A percentile compares a stretch with the other conserved stretches of the same genome.
These are phyloP conservation scores for Trichodelitschia bisporula DNA, from an alignment of 495 filamentous ascomycete genomes.

Conservation along the genomic window DNA sequence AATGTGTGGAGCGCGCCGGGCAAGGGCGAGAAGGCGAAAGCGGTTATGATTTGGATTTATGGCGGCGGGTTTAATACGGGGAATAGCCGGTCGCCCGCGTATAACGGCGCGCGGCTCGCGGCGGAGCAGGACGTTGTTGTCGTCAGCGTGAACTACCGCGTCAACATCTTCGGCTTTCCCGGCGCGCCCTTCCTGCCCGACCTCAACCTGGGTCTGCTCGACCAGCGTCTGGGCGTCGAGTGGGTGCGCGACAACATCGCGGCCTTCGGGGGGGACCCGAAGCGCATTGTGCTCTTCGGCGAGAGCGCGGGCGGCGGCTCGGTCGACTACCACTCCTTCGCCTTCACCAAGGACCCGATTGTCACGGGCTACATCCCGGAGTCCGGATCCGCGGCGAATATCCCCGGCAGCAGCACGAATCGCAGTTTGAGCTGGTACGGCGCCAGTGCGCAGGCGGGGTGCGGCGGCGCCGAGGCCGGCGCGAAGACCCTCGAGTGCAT, in stretches of 20 bases:
- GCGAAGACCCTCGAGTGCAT: slow-evolving; percentile 1
- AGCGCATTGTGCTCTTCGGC: slow-evolving; percentile 6
- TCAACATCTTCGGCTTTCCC: slow-evolving; percentile 7
- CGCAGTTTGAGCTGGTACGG: slow-evolving; percentile 3
- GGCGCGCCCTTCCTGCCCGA: slow-evolving; percentile 1
- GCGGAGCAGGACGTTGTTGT: slow-evolving; percentile 6
- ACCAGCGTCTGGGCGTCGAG: slow-evolving; percentile 5
- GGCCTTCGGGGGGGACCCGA: no score
- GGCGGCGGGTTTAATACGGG: slow-evolving; percentile 7
- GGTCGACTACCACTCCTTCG: neutral
- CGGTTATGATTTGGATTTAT: slow-evolving; percentile 9
- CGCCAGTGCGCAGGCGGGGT: neutral
- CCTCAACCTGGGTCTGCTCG: slow-evolving; percentile 5
- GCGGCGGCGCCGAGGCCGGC: neutral
- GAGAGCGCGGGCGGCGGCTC: slow-evolving; percentile 4
- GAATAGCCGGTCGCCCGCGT: slow-evolving; percentile 1
- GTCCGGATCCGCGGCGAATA: neutral
- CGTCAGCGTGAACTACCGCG: slow-evolving; percentile 7
- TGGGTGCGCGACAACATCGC: slow-evolving; percentile 8
- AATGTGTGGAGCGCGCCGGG: neutral
- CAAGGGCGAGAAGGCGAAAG: neutral
- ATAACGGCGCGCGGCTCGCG: slow-evolving; percentile 7
- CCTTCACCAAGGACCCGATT: slow-evolving; percentile 2
- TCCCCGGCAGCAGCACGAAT: slow-evolving; percentile 3
- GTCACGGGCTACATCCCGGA: slow-evolving; percentile 3